These are phyloP conservation scores for Phytophthora cajani DNA, from an alignment of 352 stramenopile genomes.

Conservation along the genomic window DNA sequence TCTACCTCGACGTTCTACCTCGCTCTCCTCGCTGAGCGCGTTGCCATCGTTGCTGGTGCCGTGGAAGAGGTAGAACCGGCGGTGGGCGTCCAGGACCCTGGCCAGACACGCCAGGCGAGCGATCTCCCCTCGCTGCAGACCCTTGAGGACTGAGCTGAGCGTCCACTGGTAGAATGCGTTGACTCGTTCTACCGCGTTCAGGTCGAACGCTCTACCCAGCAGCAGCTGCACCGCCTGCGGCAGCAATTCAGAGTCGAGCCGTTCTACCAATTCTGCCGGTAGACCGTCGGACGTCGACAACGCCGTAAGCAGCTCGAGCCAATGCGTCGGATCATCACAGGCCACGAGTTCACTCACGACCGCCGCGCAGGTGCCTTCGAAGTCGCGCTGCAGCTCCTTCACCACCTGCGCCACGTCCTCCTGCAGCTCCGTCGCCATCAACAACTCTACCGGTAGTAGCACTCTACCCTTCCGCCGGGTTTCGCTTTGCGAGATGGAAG, in stretches of 20 bases:
- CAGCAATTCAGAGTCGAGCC: slow-evolving; percentile 59
- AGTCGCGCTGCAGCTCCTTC: slow-evolving; percentile 51
- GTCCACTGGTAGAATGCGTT: slow-evolving; percentile 64
- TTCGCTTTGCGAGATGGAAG: too few species aligned
- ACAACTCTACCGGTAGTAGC: neutral
- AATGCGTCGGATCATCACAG: slow-evolving; percentile 35
- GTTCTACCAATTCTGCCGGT: slow-evolving; percentile 26
- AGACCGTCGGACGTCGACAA: slow-evolving; percentile 16
- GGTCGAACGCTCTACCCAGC: slow-evolving; percentile 43
- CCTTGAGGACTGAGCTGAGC: slow-evolving; percentile 35
- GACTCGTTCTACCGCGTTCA: slow-evolving; percentile 33
- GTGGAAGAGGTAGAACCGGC: slow-evolving; percentile 64
- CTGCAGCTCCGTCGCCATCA: slow-evolving; percentile 20
- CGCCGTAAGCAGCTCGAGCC: slow-evolving; percentile 42
- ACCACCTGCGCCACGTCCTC: neutral
- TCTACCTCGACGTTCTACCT: neutral
- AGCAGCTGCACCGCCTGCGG: slow-evolving; percentile 67
- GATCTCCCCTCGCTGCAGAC: slow-evolving; percentile 45
- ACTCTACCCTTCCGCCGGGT: too few species aligned
- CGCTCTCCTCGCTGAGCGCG: neutral
- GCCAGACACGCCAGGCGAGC: slow-evolving; percentile 54
- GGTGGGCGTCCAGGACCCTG: slow-evolving; percentile 65
- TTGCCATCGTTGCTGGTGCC: slow-evolving; percentile 12
- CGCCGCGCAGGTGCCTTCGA: slow-evolving; percentile 53
- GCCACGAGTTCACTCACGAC: slow-evolving; percentile 50